Conservation (phyloP, 352 stramenopile species). For the Globisporangium alternatum region DNA sequence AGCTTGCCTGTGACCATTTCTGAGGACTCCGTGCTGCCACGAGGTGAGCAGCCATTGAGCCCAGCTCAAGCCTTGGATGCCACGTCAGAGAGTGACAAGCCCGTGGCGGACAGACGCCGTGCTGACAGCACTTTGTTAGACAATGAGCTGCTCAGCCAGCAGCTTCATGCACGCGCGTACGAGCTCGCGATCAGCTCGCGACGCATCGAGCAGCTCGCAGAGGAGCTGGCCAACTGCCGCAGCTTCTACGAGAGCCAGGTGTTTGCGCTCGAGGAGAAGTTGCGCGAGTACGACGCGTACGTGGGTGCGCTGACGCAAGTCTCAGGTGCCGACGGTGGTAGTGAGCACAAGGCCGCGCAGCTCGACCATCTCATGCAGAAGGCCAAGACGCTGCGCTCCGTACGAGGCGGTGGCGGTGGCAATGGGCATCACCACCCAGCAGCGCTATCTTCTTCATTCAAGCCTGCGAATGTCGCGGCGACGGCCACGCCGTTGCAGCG, state of each 20-base stretch:
- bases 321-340: slow-evolving; percentile 16
- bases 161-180: slow-evolving; percentile 43
- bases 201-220: slow-evolving; percentile 42
- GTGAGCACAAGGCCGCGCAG: slow-evolving; percentile 36
- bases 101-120: background rate
- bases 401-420: slow-evolving; percentile 44
- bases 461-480: slow-evolving; percentile 2
- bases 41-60: background rate
- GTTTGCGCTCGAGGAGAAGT: slow-evolving; percentile 34
- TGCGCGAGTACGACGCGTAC: slow-evolving; percentile 49
- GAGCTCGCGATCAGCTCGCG: slow-evolving; percentile 42
- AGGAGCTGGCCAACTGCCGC: slow-evolving; percentile 46
- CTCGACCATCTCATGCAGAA: slow-evolving; percentile 51
- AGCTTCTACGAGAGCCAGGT: slow-evolving; percentile 59
- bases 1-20: slow-evolving; percentile 6
- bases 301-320: slow-evolving; percentile 42
- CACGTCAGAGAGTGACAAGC: slow-evolving; percentile 5
- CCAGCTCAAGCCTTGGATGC: background rate
- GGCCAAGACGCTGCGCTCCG: slow-evolving; percentile 54
- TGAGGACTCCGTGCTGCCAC: slow-evolving; percentile 10
- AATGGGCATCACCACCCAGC: background rate
- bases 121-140: slow-evolving; percentile 28
- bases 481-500: slow-evolving; percentile 15
- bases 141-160: slow-evolving; percentile 56
- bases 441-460: background rate